These are phyloP conservation scores for Xylariaceae sp. DNA, from an alignment of 2,329 filamentous ascomycete genomes.

Conservation along the genomic window DNA sequence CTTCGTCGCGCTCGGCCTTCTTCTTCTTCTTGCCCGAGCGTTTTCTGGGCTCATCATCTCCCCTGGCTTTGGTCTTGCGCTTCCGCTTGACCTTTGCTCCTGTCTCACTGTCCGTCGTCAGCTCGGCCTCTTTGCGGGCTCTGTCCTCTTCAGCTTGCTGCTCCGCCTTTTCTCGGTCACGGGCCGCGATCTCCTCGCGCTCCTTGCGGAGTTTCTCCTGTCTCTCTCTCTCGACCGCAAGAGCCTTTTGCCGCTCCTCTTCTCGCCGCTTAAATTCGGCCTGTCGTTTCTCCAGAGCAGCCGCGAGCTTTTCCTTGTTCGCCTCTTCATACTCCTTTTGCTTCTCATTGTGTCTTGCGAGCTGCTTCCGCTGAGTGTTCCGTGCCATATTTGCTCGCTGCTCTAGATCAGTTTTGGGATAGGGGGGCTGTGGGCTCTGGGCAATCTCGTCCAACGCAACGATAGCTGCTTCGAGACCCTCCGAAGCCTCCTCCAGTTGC, in stretches of 20 bases:
- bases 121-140: conserved; percentile 63
- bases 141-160: conserved; percentile 64
- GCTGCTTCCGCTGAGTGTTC: conserved; percentile 88
- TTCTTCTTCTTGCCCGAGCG: conserved; percentile 52
- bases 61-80: conserved; percentile 46
- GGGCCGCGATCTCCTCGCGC: conserved; percentile 69
- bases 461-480: conserved; percentile 81
- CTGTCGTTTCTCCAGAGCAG: conserved; percentile 72
- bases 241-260: conserved; percentile 60
- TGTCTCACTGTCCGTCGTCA: conserved; percentile 74
- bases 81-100: conserved; percentile 75
- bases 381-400: conserved; percentile 95
- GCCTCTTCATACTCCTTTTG: conserved; percentile 90
- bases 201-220: conserved; percentile 81
- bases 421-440: conserved; percentile 62
- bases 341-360: conserved; percentile 74
- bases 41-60: conserved; percentile 34
- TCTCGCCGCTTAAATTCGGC: conserved; percentile 72
- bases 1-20: conserved; percentile 39
- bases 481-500: conserved; percentile 73
- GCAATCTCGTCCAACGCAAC: conserved; percentile 59
- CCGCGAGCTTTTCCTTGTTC: conserved; percentile 80
- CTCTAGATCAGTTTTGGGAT: conserved; percentile 83
- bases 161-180: conserved; percentile 65
- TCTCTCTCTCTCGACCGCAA: conserved; percentile 64